Conservation (phyloP, 2,329 filamentous ascomycete species). For the Kalaharituber pfeilii region DNA sequence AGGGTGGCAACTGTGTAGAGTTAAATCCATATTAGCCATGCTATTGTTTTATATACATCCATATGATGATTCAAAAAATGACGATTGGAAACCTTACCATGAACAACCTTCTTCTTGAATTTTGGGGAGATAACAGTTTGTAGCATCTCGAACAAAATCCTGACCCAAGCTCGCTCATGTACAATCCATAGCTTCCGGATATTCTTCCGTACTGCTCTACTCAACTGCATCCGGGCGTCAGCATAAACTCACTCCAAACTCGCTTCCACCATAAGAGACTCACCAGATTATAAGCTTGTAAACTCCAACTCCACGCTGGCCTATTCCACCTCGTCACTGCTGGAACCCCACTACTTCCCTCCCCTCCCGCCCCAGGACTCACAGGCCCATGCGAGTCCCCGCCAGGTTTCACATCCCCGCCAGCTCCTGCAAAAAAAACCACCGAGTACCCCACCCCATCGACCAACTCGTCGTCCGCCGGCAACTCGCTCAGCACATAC, state of each 20-base stretch:
- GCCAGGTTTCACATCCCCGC: constrained; percentile 12
- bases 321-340: constrained; percentile 25
- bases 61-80: background rate
- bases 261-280: background rate
- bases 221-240: constrained; percentile 24
- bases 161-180: constrained; percentile 40
- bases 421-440: constrained; percentile 40
- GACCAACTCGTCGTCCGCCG: constrained; percentile 38
- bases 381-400: constrained; percentile 26
- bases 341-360: background rate
- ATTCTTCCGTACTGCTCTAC: constrained; percentile 37
- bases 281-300: constrained; percentile 39
- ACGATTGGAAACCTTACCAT: constrained; percentile 27
- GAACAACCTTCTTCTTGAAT: constrained; percentile 40
- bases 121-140: constrained; percentile 41
- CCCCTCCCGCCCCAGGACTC: constrained; percentile 19
- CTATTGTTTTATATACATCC: too few relatives aligned
- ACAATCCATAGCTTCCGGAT: constrained; percentile 40
- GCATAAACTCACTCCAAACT: background rate
- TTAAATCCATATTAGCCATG: background rate
- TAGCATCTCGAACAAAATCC: constrained; percentile 39
- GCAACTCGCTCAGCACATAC: constrained; percentile 38
- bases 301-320: constrained; percentile 39
- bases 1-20: constrained; percentile 31
- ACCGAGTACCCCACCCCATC: constrained; percentile 36